phyloP scores from a whole-genome alignment of 208 protist genomes.

The Naegleria lovaniensis region DNA sequence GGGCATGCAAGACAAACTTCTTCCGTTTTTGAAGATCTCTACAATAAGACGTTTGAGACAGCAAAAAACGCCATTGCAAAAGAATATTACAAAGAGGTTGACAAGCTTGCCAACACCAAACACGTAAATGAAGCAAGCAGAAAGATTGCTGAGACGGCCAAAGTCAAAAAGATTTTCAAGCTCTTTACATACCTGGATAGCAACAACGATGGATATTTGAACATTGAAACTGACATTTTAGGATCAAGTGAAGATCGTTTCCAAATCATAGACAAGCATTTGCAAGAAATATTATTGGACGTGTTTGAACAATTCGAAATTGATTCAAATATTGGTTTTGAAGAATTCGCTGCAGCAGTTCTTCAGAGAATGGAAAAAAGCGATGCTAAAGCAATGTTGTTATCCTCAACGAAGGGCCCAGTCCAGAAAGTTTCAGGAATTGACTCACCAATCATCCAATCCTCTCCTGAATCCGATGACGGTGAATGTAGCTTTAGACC shows the following conservation, averaged over 20 bases:
- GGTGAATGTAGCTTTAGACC: conserved; percentile 9
- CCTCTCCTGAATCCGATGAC: not conserved
- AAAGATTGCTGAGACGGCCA: not conserved
- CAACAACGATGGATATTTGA: not conserved
- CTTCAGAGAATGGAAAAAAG: not conserved
- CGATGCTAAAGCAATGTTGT: not conserved
- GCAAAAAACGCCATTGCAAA: not conserved
- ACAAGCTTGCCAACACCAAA: not conserved
- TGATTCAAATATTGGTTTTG: not conserved
- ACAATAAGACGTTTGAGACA: not conserved
- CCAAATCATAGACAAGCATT: not conserved
- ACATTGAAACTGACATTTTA: not conserved
- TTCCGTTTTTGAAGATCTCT: not conserved
- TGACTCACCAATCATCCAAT: not conserved
- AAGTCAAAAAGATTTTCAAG: not conserved
- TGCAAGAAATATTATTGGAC: not conserved
- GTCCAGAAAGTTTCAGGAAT: not conserved
- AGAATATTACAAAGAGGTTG: not conserved
- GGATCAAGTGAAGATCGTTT: not conserved
- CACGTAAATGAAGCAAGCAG: not conserved
- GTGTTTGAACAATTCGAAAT: conserved; percentile 4
- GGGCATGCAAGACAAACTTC: not conserved
- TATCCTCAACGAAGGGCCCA: not conserved
- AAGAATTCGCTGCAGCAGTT: not conserved
- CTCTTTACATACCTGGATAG: not conserved